phyloP scores from a whole-genome alignment of 805 yeast genomes.

The Grigorovia yakushimaensis region DNA sequence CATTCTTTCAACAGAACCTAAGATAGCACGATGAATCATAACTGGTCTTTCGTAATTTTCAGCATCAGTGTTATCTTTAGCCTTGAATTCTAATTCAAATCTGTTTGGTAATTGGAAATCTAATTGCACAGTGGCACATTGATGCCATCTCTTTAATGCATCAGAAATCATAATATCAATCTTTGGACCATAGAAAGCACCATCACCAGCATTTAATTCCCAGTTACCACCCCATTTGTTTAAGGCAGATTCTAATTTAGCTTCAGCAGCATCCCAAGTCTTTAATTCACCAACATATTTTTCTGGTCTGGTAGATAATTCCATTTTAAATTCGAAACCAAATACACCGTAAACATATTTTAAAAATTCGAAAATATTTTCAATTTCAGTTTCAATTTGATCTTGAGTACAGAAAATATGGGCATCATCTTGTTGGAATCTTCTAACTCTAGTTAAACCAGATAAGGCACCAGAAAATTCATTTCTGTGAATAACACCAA shows the following conservation, averaged over 20 bases:
- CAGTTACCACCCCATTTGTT: slow-evolving; percentile 80
- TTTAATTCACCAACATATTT: slow-evolving; percentile 89
- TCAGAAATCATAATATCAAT: slow-evolving; percentile 94
- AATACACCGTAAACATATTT: slow-evolving; percentile 79
- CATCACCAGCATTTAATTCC: slow-evolving; percentile 96
- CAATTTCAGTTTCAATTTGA: slow-evolving; percentile 81
- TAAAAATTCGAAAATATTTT: slow-evolving; percentile 77
- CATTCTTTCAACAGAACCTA: slow-evolving; percentile 99
- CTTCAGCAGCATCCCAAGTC: slow-evolving; percentile 90
- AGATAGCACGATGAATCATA: slow-evolving; percentile 97
- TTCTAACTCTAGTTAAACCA: slow-evolving; percentile 92
- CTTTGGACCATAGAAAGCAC: slow-evolving; percentile 94
- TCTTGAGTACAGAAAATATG: slow-evolving; percentile 93
- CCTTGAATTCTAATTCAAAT: slow-evolving; percentile 81
- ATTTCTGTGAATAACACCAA: slow-evolving; percentile 94
- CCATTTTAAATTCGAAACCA: slow-evolving; percentile 94
- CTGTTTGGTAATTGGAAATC: slow-evolving; percentile 97
- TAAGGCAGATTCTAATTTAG: slow-evolving; percentile 71
- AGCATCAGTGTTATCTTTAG: slow-evolving; percentile 44
- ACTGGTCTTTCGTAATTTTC: slow-evolving; percentile 77
- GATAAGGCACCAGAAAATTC: slow-evolving; percentile 93
- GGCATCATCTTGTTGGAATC: slow-evolving; percentile 99
- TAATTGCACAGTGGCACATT: slow-evolving; percentile 97
- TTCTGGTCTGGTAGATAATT: slow-evolving; percentile 94
- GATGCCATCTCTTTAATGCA: slow-evolving; percentile 94